Evolutionary conservation across 345 rosid species (phyloP).

Genomic region (Reutealis trisperma): DNA sequence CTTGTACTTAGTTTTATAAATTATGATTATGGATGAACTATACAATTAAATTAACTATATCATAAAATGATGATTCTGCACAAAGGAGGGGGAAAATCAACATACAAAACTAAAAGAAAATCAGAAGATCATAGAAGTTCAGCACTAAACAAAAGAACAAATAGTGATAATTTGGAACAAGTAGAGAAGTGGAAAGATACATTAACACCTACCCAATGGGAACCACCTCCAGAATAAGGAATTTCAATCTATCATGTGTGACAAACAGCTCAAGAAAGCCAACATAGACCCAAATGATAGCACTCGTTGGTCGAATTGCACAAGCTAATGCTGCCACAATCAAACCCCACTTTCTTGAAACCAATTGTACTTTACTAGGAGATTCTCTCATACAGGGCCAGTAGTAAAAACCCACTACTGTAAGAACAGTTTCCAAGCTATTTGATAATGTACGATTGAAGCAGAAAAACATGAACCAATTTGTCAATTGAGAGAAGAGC

Average conservation of each 20-base stretch:
- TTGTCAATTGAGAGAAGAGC: conserved; percentile 78
- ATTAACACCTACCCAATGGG: conserved; percentile 73
- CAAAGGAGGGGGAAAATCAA: neutral
- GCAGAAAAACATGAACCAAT: conserved; percentile 93
- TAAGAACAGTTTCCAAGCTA: conserved; percentile 89
- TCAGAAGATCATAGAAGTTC: neutral
- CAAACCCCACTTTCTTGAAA: conserved; percentile 74
- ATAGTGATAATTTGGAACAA: neutral
- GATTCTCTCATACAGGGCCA: conserved; percentile 81
- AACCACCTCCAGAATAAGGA: conserved; percentile 59
- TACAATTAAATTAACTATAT: neutral
- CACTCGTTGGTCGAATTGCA: conserved; percentile 90
- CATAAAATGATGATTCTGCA: neutral
- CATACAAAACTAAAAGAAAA: neutral
- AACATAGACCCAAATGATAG: conserved; percentile 81
- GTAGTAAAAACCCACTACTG: conserved; percentile 72
- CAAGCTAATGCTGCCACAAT: conserved; percentile 77
- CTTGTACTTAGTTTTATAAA: neutral
- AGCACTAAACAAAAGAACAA: neutral
- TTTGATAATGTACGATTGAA: conserved; percentile 89
- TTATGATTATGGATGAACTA: neutral
- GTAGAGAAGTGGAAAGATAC: neutral
- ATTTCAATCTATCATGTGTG: conserved; percentile 53
- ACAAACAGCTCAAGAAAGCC: conserved; percentile 72
- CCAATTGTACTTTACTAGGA: conserved; percentile 39